Percentiles rank a stretch among this genome's conserved stretches.
These are phyloP conservation scores for Dimocarpus longan DNA, from an alignment of 345 rosid species.

Conservation along the genomic window DNA sequence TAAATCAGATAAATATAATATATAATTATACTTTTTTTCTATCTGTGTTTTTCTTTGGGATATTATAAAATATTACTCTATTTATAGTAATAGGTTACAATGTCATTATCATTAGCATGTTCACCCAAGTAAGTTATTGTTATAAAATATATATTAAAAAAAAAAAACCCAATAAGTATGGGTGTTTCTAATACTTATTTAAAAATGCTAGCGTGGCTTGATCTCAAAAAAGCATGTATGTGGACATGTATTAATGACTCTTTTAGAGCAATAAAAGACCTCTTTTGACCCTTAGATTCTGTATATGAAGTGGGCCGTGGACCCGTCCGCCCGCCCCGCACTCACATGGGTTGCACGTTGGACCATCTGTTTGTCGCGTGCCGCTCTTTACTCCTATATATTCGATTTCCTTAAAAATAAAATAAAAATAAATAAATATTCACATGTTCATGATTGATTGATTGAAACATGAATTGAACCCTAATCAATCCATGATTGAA, in stretches of 20 bases:
- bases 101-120: slow-evolving; percentile 44
- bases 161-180: slow-evolving; percentile 1
- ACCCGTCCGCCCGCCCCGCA: slow-evolving; percentile 27
- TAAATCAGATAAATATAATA: slow-evolving; percentile 27
- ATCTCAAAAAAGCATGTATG: slow-evolving; percentile 16
- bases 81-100: background rate
- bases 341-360: slow-evolving; percentile 71
- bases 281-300: slow-evolving; percentile 28
- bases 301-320: slow-evolving; percentile 46
- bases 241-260: slow-evolving; percentile 36
- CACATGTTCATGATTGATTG: slow-evolving; percentile 18
- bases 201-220: slow-evolving; percentile 13
- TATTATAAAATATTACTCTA: slow-evolving; percentile 10
- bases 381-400: slow-evolving; percentile 51
- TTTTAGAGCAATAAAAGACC: background rate
- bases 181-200: background rate
- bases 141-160: background rate
- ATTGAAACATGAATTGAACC: background rate
- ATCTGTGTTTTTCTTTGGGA: background rate
- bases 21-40: slow-evolving; percentile 7
- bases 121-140: slow-evolving; percentile 21
- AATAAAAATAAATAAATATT: background rate
- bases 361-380: slow-evolving; percentile 49
- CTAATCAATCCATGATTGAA: slow-evolving; percentile 12
- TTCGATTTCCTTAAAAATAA: slow-evolving; percentile 18